Base-by-base conservation (phyloP, 306 rosid species). In the Medicago truncatula region DNA sequence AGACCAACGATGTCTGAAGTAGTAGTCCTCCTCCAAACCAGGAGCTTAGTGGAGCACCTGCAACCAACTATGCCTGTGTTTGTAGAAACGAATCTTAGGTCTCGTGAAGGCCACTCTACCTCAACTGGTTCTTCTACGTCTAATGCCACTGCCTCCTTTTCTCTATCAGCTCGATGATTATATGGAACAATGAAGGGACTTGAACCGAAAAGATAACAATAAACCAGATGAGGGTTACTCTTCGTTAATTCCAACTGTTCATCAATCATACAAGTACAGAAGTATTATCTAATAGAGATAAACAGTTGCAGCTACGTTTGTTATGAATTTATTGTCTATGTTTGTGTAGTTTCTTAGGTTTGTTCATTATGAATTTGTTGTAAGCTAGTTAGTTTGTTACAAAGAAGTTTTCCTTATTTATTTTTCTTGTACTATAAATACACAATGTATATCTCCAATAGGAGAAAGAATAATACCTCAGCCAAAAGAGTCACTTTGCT, bases 1-100 rank as follows among this genome's bases (percentile, higher is more conserved):
- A 88, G 96, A 69, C 93, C 96, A 76, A 80, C 89, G 25, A 90
- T 90, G 96, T 85, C 93, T 76, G 89, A 90, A 84, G 62, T 84
- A 0, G 87, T 78, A 2, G 80, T 84, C 54, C 40, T 85, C n/a
- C 91, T 90, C 2, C 87, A 84, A 90, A 47, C 76, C 56, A 88
- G 76, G 65, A 47, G 77, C 11, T 66, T 81, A 9, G 1, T 65
- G 50, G 85, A 73, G 50, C 36, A 77, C 15, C 49, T 68, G 65
- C 78, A 78, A 11, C 89, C 86, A n/a, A 67, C 80, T 71, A 86
- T 79, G 87, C 96, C 93, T 10, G 85, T 85, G 12, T 86, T 88
- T 49, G 71, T 90, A 57, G 91, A 90, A 7, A 68, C 89, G 4
- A 82, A 83, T 66, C 62, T 41, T 9, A 80, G 7, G 78, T 17